A percentile compares a stretch with the other conserved stretches of the same genome.
phyloP scores from a whole-genome alignment of 805 yeast genomes.

The Ogataea ganodermae region DNA sequence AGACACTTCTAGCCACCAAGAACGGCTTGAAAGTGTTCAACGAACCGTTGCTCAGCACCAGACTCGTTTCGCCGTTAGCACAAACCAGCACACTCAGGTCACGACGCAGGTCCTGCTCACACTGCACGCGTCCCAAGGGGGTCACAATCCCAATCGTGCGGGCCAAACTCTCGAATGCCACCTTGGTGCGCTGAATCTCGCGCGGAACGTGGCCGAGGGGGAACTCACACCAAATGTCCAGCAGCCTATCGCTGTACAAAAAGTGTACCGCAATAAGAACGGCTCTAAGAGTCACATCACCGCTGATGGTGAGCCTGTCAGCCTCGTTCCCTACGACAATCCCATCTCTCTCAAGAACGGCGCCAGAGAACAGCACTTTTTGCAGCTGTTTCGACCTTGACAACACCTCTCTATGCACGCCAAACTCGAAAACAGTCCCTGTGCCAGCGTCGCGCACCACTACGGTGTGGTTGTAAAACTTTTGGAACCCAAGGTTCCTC shows the following conservation, averaged over 20 bases:
- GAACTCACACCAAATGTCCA: constrained; percentile 49
- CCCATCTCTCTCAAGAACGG: constrained; percentile 17
- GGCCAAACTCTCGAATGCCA: constrained; percentile 32
- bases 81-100: constrained; percentile 22
- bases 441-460: constrained; percentile 14
- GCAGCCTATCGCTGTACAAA: constrained; percentile 48
- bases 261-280: constrained; percentile 47
- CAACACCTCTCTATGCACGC: constrained; percentile 21
- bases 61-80: constrained; percentile 29
- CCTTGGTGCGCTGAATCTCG: constrained; percentile 33
- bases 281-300: constrained; percentile 27
- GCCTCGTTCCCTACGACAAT: constrained; percentile 8
- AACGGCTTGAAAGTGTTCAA: constrained; percentile 51
- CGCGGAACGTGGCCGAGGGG: constrained; percentile 33
- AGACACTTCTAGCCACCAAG: constrained; percentile 58
- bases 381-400: constrained; percentile 14
- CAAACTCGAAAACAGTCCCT: constrained; percentile 10
- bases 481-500: constrained; percentile 17
- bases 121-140: constrained; percentile 31
- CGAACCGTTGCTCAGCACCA: constrained; percentile 51
- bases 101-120: constrained; percentile 20
- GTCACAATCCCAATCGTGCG: constrained; percentile 29
- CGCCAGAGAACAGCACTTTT: neutral
- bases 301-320: constrained; percentile 19
- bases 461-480: constrained; percentile 19